Base-by-base conservation (phyloP, 306 rosid species). In the Hippophae gyantsensis region DNA sequence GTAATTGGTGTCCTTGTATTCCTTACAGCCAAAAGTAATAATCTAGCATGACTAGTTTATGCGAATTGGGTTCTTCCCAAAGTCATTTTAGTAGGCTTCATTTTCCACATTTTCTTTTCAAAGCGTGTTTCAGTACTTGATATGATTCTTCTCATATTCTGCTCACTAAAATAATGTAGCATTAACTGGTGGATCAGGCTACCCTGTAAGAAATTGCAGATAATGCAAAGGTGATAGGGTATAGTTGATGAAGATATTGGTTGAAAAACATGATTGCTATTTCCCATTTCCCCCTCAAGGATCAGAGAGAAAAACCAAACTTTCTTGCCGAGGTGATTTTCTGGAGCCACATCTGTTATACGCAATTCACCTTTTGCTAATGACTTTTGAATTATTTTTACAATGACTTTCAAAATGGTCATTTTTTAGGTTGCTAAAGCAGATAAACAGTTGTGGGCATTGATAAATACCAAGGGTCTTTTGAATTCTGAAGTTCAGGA, bases 381-480 rank as follows among this genome's bases (percentile, higher is more conserved):
- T 40, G 13, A 46, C 32, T 58, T 46, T 52, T 48, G 46, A 13
- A 18, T n/a, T 51, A 32, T 51, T 48, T 58, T 55, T 62, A 5
- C 14, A 13, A 43, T 27, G 25, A 59, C 55, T 61, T 63, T 72
- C 60, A 23, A 77, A 79, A 57, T 12, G 27, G 63, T 56, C 6
- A 3, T 61, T 27, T 41, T 69, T 61, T 53, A 92, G 99, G 81
- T 84, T 75, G 81, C 76, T 56, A 80, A 54, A 61, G 69, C 60
- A 60, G 96, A 88, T 52, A 88, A 78, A 65, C 93, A 80, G 73
- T 56, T 88, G 65, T 79, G 89, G 88, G 52, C 80, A 67, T 66
- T 82, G 76, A 84, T 88, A 60, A 80, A 83, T 75, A 75, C 86
- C 56, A 92, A 82, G 72, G 87, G 95, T 47, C 68, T 80, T n/a